A percentile compares a stretch with the other conserved stretches of the same genome.
Conservation (phyloP, 495 filamentous ascomycete genomes). For the Xylona heveae region DNA sequence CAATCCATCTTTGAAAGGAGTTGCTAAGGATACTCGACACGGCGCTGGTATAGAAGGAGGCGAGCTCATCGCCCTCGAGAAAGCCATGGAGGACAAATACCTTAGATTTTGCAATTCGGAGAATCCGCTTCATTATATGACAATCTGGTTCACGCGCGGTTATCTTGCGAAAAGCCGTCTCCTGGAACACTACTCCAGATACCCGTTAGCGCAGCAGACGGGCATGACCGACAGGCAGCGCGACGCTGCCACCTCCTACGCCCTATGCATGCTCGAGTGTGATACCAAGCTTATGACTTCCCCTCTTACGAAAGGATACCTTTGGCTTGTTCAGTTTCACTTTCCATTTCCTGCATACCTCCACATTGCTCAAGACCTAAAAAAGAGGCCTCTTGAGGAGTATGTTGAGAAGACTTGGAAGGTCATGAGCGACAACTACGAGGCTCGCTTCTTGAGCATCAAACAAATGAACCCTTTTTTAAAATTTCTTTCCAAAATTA, state of each 20-base stretch:
- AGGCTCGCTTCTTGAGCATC: slow-evolving; percentile 14
- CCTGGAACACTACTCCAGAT: slow-evolving; percentile 21
- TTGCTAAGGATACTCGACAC: slow-evolving; percentile 13
- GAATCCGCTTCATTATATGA: slow-evolving; percentile 31
- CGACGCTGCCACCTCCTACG: slow-evolving; percentile 18
- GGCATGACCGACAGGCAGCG: slow-evolving; percentile 14
- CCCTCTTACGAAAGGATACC: slow-evolving; percentile 21
- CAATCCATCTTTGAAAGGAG: slow-evolving; percentile 22
- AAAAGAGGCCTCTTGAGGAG: slow-evolving; percentile 14
- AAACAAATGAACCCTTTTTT: slow-evolving; percentile 16
- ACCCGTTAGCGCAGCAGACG: slow-evolving; percentile 7
- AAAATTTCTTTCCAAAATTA: slow-evolving; percentile 18
- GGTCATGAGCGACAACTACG: slow-evolving; percentile 27
- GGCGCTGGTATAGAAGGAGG: slow-evolving; percentile 7
- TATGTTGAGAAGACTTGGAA: slow-evolving; percentile 22
- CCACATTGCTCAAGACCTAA: slow-evolving; percentile 25
- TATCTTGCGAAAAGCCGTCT: slow-evolving; percentile 24
- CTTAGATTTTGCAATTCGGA: slow-evolving; percentile 23
- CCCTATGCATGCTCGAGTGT: slow-evolving; percentile 22
- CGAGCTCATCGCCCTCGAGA: slow-evolving; percentile 19
- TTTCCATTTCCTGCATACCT: slow-evolving; percentile 33
- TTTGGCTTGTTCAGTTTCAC: slow-evolving; percentile 22
- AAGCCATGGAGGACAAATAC: slow-evolving; percentile 24
- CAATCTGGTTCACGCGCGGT: slow-evolving; percentile 25
- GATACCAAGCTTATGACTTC: slow-evolving; percentile 28